A percentile compares a stretch with the other conserved stretches of the same genome.
phyloP scores from a whole-genome alignment of 495 filamentous ascomycete genomes.

The Hypoxylon lienhwacheense region DNA sequence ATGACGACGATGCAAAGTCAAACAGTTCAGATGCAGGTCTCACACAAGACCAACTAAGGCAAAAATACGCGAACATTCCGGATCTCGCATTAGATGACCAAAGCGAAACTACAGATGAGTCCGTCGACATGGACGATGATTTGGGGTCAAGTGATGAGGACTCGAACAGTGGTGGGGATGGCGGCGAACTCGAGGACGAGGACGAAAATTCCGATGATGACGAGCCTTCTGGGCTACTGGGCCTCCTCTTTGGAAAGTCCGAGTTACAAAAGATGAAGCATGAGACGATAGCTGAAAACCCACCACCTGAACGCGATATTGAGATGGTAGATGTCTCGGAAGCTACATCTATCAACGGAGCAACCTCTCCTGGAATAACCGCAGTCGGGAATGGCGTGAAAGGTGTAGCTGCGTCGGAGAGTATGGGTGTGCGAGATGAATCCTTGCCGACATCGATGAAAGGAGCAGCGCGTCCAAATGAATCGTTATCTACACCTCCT shows the following conservation, averaged over 20 bases:
- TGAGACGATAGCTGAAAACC: constrained; percentile 20
- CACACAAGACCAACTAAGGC: constrained; percentile 74
- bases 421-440: background rate
- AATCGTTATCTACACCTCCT: no score
- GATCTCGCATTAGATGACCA: constrained; percentile 57
- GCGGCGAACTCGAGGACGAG: constrained; percentile 47
- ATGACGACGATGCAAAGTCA: constrained; percentile 61
- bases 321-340: constrained; percentile 19
- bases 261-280: constrained; percentile 50
- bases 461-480: background rate
- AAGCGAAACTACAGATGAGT: constrained; percentile 75
- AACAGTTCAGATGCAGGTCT: constrained; percentile 69
- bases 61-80: constrained; percentile 77
- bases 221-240: constrained; percentile 62
- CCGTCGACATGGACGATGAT: constrained; percentile 87
- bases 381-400: background rate
- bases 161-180: constrained; percentile 50
- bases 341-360: background rate
- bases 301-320: constrained; percentile 12
- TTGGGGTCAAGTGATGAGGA: constrained; percentile 69
- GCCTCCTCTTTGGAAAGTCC: constrained; percentile 60
- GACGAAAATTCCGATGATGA: constrained; percentile 57
- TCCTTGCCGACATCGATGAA: background rate
- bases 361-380: background rate
- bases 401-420: background rate